Percentiles rank a stretch among this genome's conserved stretches.
phyloP scores from a whole-genome alignment of 148 eudicot genomes.

The Mesembryanthemum crystallinum region DNA sequence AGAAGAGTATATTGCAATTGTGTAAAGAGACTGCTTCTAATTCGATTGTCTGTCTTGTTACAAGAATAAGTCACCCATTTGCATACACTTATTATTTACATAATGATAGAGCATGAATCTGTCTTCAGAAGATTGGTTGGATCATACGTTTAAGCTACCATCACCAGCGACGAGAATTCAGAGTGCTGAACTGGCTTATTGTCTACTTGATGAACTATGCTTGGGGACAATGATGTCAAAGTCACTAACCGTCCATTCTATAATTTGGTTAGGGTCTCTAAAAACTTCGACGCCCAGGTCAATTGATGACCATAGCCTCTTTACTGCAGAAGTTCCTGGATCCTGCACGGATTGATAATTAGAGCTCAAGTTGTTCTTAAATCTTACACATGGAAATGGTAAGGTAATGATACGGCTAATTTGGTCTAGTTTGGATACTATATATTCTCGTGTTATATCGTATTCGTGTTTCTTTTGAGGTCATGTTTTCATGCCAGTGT shows the following conservation, averaged over 20 bases:
- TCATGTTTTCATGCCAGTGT: too few relatives aligned
- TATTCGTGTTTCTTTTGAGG: too few relatives aligned
- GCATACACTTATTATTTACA: neutral
- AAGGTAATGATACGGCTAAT: too few relatives aligned
- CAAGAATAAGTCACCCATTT: neutral
- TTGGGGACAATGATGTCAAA: conserved; percentile 46
- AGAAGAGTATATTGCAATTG: neutral
- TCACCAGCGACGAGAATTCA: too few relatives aligned
- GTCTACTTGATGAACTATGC: neutral
- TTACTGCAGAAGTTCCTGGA: conserved; percentile 53
- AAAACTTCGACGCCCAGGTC: conserved; percentile 61
- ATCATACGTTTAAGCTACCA: too few relatives aligned
- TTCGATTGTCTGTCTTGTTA: neutral
- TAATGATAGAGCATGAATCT: too few relatives aligned
- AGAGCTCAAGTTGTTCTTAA: neutral
- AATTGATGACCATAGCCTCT: conserved; percentile 49
- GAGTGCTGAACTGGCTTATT: neutral
- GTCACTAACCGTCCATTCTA: conserved; percentile 63
- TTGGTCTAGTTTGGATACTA: too few relatives aligned
- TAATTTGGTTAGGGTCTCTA: conserved; percentile 43
- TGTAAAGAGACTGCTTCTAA: neutral
- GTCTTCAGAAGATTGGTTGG: too few relatives aligned
- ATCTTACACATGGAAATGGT: too few relatives aligned
- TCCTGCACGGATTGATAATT: conserved; percentile 29
- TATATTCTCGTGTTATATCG: too few relatives aligned